Evolutionary conservation across 2,329 filamentous ascomycete species (phyloP), one percentile per base, ranked within the genome.

Genomic region (Colletotrichum plurivorum): DNA sequence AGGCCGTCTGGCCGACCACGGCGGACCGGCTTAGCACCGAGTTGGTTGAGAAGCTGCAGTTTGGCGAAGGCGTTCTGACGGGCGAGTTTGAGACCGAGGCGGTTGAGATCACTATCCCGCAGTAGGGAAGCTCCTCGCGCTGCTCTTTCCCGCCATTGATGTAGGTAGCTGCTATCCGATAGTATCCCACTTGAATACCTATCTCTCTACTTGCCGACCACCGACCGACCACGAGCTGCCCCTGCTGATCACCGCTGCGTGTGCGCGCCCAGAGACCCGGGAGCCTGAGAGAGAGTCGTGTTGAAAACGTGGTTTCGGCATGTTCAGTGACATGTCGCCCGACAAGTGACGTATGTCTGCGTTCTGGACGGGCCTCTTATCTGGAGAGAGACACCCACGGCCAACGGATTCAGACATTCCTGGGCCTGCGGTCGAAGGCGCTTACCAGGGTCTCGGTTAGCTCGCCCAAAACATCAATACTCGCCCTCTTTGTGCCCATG

Each of bases 1-100:
- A 74, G 72, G 73, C 74, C 16, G 80, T 82, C 13, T 82, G 80
- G 79, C 73, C 73, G 7, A 70, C 53, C 48, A 69, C 71, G 18
- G 69, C 58, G 36, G 71, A 71, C 31, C 55, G 69, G 43, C 62
- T 72, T 43, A 71, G 53, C 51, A 20, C 63, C 10, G 69, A 69
- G 41, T 53, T 25, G 10, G 52, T 72, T 5, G 61, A 69, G 31
- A 63, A 69, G 53, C 46, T 72, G 25, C 65, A 71, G 27, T 63
- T 67, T 41, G 71, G 69, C n/a, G 69, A 72, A 9, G 52, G 55
- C 2, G 69, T 61, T 39, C 46, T 71, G 31, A 65, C 69, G 13
- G 71, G 71, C 12, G 63, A 65, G 1, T 72, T 71, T 41, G 51
- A 69, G 43, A 66, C 59, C 18, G 69, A 69, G 49, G 54, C 57